Evolutionary conservation across 2,329 filamentous ascomycete species (phyloP), one percentile per base, ranked within the genome.

Genomic region (Exophiala sp.): DNA sequence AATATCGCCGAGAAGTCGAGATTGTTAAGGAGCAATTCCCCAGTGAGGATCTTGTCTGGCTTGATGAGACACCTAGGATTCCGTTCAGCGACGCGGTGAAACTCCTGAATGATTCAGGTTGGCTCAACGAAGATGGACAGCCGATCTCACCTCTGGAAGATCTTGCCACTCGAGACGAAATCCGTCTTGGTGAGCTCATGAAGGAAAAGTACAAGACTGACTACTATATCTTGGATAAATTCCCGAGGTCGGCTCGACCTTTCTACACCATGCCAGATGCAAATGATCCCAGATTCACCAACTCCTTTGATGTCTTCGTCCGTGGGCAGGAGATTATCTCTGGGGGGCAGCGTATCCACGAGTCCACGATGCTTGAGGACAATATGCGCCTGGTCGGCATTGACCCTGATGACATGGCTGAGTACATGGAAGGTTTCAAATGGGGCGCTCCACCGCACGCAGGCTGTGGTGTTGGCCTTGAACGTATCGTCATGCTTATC

Each of bases 281-380:
- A 1, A 74, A 83, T 13, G 80, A 94, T 62, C 73, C 79, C 10
- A 75, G 78, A 27, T 81, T 82, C 65, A 96, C 90, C 43, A 95
- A 95, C 65, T 95, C 90, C 0, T 96, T 95, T 62, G 90, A 96
- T 65, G 94, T 96, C 50, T 96, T 96, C 70, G 78, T 95, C 37
- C 85, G 90, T 23, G 90, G 90, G 0, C 90, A 96, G 64, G 90
- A 96, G 66, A 93, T 96, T 50, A 82, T 91, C 39, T 91, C 88
- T 1, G 90, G 90, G 60, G 90, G 90, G 6, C 90, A 96, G 68
- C 88, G 90, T 79, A 94, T 96, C 56, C 86, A 96, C 65, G 83
- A 93, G 55, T 78, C 86, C 0, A 70, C 76, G 3, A 78, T 86
- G 64, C 74, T 96, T n/a, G 78, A 83, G 38, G 77, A 84, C 60